phyloP scores from a whole-genome alignment of 768 basidiomycete genomes.

The Porpolomopsis calyptriformis region DNA sequence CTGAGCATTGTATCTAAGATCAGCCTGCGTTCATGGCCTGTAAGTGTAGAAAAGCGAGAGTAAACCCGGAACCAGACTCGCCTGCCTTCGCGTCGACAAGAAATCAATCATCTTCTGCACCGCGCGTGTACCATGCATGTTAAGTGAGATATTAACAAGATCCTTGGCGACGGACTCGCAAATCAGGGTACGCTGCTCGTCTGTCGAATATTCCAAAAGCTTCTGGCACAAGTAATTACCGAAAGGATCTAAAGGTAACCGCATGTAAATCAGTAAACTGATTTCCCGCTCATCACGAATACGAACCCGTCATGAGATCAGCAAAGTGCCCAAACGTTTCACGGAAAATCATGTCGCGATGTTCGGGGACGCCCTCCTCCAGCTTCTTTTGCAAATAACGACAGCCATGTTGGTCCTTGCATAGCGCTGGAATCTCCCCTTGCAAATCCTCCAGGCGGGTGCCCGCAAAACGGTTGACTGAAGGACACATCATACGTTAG shows the following conservation, averaged over 20 bases:
- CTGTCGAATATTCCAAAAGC: slow-evolving; percentile 90
- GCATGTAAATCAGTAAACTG: slow-evolving; percentile 7
- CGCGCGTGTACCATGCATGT: slow-evolving; percentile 99
- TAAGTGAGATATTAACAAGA: slow-evolving; percentile 93
- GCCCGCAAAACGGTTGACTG: slow-evolving; percentile 95
- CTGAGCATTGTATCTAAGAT: slow-evolving; percentile 76
- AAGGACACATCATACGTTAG: slow-evolving; percentile 6
- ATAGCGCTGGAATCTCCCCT: slow-evolving; percentile 86
- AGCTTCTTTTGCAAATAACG: slow-evolving; percentile 98
- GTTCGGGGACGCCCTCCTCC: slow-evolving; percentile 90
- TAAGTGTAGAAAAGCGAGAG: slow-evolving; percentile 41
- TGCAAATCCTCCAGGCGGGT: slow-evolving; percentile 91
- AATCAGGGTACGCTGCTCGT: slow-evolving; percentile 93
- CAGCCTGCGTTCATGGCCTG: slow-evolving; percentile 49
- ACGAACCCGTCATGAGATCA: slow-evolving; percentile 90
- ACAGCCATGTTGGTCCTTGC: slow-evolving; percentile 99
- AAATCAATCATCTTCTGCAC: slow-evolving; percentile 99
- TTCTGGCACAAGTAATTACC: slow-evolving; percentile 99
- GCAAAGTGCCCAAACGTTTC: slow-evolving; percentile 98
- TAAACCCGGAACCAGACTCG: slow-evolving; percentile 32
- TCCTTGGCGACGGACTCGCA: slow-evolving; percentile 98
- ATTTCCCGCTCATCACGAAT: neutral
- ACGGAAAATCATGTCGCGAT: slow-evolving; percentile 98
- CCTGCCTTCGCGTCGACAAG: slow-evolving; percentile 89
- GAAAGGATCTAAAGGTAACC: slow-evolving; percentile 65